Percentiles rank a stretch among this genome's conserved stretches.
These are phyloP conservation scores for Delphinella strobiligena DNA, from an alignment of 2,329 filamentous ascomycete species.

Conservation along the genomic window DNA sequence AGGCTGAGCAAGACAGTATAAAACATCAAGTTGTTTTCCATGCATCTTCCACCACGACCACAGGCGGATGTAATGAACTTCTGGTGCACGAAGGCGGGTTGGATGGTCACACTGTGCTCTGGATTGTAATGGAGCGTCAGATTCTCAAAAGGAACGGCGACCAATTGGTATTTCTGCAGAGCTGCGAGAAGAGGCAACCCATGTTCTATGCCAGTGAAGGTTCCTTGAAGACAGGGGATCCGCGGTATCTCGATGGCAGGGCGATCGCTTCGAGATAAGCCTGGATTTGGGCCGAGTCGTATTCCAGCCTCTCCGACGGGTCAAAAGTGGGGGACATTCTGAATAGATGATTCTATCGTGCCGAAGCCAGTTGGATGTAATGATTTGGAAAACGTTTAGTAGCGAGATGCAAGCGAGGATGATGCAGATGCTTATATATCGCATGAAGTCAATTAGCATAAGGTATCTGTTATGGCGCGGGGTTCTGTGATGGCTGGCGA, in stretches of 20 bases:
- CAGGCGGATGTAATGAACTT: slow-evolving; percentile 36
- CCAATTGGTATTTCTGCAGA: slow-evolving; percentile 27
- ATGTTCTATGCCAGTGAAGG: slow-evolving; percentile 11
- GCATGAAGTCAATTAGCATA: too few relatives aligned
- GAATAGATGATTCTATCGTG: too few relatives aligned
- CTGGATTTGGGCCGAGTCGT: slow-evolving; percentile 12
- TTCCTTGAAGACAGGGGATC: slow-evolving; percentile 1
- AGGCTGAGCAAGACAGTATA: slow-evolving; percentile 38
- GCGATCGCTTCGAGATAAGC: slow-evolving; percentile 18
- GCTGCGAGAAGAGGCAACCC: slow-evolving; percentile 17
- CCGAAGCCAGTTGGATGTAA: too few relatives aligned
- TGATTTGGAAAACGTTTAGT: too few relatives aligned
- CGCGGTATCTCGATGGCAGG: slow-evolving; percentile 11
- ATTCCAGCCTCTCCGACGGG: background rate
- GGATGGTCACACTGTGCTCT: slow-evolving; percentile 35
- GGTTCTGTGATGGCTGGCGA: too few relatives aligned
- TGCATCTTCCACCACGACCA: slow-evolving; percentile 46
- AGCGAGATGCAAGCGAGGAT: too few relatives aligned
- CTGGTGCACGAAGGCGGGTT: slow-evolving; percentile 37
- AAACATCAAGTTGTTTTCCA: slow-evolving; percentile 47
- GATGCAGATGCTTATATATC: too few relatives aligned
- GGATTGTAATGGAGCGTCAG: slow-evolving; percentile 42
- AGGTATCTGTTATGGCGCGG: too few relatives aligned
- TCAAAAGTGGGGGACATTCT: background rate
- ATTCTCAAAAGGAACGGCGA: slow-evolving; percentile 45